A percentile compares a stretch with the other conserved stretches of the same genome.
These are phyloP conservation scores for Calonectria pauciramosa DNA, from an alignment of 2,329 filamentous ascomycete genomes.

Conservation along the genomic window DNA sequence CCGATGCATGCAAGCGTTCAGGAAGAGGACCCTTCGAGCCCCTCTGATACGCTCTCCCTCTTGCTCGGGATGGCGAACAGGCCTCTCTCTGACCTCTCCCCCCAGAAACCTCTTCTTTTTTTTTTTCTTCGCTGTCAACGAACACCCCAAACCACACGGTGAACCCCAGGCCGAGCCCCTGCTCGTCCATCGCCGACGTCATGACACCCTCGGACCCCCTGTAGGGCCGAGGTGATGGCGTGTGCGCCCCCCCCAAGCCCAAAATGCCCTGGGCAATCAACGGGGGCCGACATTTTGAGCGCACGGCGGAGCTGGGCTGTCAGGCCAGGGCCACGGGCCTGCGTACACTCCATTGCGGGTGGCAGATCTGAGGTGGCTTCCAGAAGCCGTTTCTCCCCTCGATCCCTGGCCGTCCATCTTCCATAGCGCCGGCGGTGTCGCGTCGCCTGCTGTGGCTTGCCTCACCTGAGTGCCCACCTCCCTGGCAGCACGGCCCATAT, in stretches of 20 bases:
- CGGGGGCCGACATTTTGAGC: slow-evolving; percentile 40
- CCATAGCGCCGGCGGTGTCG: slow-evolving; percentile 39
- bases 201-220: slow-evolving; percentile 38
- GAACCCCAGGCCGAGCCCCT: slow-evolving; percentile 32
- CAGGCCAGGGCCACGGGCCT: slow-evolving; percentile 36
- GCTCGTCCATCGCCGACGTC: slow-evolving; percentile 39
- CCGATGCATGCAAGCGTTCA: slow-evolving; percentile 34
- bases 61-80: slow-evolving; percentile 46
- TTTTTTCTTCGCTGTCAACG: slow-evolving; percentile 30
- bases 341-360: slow-evolving; percentile 31
- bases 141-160: slow-evolving; percentile 36
- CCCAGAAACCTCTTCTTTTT: slow-evolving; percentile 13
- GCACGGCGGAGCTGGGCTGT: slow-evolving; percentile 40
- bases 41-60: slow-evolving; percentile 39
- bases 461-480: slow-evolving; percentile 41
- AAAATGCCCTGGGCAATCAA: slow-evolving; percentile 37
- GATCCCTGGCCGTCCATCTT: slow-evolving; percentile 31
- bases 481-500: slow-evolving; percentile 33
- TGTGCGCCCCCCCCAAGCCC: slow-evolving; percentile 36
- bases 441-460: slow-evolving; percentile 44
- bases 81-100: slow-evolving; percentile 44
- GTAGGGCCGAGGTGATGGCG: slow-evolving; percentile 39
- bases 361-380: slow-evolving; percentile 44
- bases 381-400: slow-evolving; percentile 37
- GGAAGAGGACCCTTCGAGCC: slow-evolving; percentile 27